Conservation (phyloP, 495 filamentous ascomycete genomes). For the Beverwykella pulmonaria region DNA sequence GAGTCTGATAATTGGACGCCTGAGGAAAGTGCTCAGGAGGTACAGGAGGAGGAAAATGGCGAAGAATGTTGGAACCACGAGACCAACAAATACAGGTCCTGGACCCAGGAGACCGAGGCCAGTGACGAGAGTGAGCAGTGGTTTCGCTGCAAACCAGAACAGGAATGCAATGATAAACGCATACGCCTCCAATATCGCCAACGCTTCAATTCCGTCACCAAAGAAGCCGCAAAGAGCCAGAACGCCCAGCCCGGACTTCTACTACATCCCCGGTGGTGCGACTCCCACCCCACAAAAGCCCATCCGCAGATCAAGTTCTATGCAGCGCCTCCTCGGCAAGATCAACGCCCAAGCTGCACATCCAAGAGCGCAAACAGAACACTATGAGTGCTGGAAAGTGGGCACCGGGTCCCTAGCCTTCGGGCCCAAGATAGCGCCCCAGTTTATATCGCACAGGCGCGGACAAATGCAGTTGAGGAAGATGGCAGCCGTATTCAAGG, state of each 20-base stretch:
- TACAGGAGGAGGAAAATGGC: constrained; percentile 11
- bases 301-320: constrained; percentile 7
- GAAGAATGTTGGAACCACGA: background rate
- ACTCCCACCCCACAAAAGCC: background rate
- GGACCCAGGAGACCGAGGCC: background rate
- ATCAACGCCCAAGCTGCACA: background rate
- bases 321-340: background rate
- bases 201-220: background rate
- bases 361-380: background rate
- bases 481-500: constrained; percentile 25
- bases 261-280: background rate
- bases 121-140: constrained; percentile 11
- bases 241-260: constrained; percentile 1
- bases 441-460: constrained; percentile 9
- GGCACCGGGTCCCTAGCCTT: constrained; percentile 15
- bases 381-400: constrained; percentile 27
- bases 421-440: background rate
- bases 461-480: constrained; percentile 28
- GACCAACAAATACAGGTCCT: background rate
- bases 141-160: constrained; percentile 14
- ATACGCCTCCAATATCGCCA: constrained; percentile 18
- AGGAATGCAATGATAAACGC: background rate
- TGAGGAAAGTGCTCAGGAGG: background rate
- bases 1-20: constrained; percentile 12
- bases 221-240: background rate